phyloP scores from a whole-genome alignment of 2,329 filamentous ascomycete genomes.

The Fonsecaea multimorphosa region DNA sequence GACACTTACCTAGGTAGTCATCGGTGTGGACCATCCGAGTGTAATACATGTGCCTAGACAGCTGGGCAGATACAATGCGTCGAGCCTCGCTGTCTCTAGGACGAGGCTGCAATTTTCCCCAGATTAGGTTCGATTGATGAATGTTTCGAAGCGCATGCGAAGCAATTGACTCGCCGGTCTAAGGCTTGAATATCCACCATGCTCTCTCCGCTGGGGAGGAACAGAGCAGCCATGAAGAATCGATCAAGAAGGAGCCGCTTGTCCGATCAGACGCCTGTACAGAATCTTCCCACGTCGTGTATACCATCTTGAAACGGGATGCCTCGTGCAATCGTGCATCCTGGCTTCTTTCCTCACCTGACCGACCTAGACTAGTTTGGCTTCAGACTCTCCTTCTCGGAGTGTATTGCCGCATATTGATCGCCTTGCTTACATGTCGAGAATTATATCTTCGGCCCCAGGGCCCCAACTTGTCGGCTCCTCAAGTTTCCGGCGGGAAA shows the following conservation, averaged over 20 bases:
- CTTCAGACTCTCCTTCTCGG: neutral
- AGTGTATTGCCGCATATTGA: neutral
- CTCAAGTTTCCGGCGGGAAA: slow-evolving; percentile 1
- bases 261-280: too few species aligned
- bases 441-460: slow-evolving; percentile 1
- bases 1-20: neutral
- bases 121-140: neutral
- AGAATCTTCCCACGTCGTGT: neutral
- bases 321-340: neutral
- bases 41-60: neutral
- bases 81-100: neutral
- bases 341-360: neutral
- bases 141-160: neutral
- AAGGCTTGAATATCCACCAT: neutral
- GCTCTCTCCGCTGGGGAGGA: neutral
- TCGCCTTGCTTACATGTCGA: slow-evolving; percentile 4
- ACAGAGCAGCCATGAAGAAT: neutral
- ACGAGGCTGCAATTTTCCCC: neutral
- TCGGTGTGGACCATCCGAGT: neutral
- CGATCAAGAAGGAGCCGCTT: neutral
- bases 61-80: neutral
- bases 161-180: neutral
- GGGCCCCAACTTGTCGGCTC: slow-evolving; percentile 20
- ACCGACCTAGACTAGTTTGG: neutral
- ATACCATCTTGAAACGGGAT: neutral